Evolutionary conservation across 1,284 basidiomycete genomes (phyloP).

Genomic region (Inonotus obliquus): DNA sequence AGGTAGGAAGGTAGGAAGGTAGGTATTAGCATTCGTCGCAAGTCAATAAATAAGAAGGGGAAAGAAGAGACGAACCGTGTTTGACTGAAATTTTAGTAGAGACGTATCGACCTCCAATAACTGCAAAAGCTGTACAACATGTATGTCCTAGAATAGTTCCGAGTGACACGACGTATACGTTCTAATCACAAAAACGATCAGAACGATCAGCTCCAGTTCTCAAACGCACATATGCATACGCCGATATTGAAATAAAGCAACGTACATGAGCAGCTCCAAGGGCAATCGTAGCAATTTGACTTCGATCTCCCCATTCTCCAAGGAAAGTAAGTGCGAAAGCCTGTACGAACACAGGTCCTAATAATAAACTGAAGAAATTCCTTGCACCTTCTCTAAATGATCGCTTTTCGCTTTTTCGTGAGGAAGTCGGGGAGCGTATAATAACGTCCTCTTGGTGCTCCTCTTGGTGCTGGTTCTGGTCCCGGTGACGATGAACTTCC

Average conservation of each 20-base stretch:
- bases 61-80: slow-evolving; percentile 62
- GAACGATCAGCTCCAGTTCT: not conserved
- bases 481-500: slow-evolving; percentile 25
- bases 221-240: no score
- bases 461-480: no score
- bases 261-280: slow-evolving; percentile 92
- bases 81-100: slow-evolving; percentile 95
- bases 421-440: not conserved
- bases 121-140: slow-evolving; percentile 85
- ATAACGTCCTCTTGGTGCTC: not conserved
- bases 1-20: no score
- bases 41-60: not conserved
- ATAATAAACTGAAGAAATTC: slow-evolving; percentile 78
- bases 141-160: slow-evolving; percentile 91
- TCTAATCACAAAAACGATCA: slow-evolving; percentile 35
- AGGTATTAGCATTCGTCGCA: not conserved
- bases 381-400: slow-evolving; percentile 57
- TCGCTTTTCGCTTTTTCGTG: slow-evolving; percentile 22
- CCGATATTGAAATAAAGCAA: slow-evolving; percentile 25
- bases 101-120: slow-evolving; percentile 85
- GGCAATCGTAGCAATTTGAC: slow-evolving; percentile 96
- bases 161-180: slow-evolving; percentile 76
- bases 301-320: slow-evolving; percentile 97
- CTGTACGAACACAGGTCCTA: slow-evolving; percentile 94
- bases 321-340: slow-evolving; percentile 94